Evolutionary conservation across 116 monocot genomes (phyloP).

Genomic region (Cymodocea nodosa): DNA sequence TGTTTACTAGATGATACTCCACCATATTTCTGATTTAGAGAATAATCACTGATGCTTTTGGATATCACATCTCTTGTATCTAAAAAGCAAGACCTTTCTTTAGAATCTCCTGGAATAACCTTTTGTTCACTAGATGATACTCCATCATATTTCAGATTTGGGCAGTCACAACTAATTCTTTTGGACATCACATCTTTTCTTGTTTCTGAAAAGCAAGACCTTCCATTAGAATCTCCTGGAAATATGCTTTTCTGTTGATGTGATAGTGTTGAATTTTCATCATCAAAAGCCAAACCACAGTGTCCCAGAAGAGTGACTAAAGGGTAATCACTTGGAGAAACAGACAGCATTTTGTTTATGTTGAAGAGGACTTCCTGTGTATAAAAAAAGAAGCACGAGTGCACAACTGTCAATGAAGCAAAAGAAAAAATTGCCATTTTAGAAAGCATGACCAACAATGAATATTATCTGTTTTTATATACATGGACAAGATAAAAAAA

Average conservation of each 20-base stretch:
- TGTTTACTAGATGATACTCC: slow-evolving; percentile 8
- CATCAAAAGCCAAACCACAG: slow-evolving; percentile 5
- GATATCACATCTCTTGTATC: slow-evolving; percentile 2
- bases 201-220: not conserved
- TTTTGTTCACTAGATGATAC: slow-evolving; percentile 8
- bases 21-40: not conserved
- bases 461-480: not conserved
- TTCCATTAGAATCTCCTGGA: slow-evolving; percentile 2
- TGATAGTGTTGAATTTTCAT: not conserved
- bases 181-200: not conserved
- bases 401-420: not conserved
- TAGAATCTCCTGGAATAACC: not conserved
- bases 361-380: slow-evolving; percentile 48
- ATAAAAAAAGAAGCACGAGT: not conserved
- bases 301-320: slow-evolving; percentile 44
- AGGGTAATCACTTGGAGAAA: slow-evolving; percentile 30
- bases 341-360: slow-evolving; percentile 38
- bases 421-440: not conserved
- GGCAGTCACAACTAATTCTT: not conserved
- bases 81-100: not conserved
- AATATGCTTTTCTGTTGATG: not conserved
- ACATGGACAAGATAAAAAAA: not conserved
- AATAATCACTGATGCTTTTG: not conserved
- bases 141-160: slow-evolving; percentile 1
- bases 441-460: not conserved